phyloP scores from a whole-genome alignment of 176 grass and related monocot species.

The Avena eriantha region DNA sequence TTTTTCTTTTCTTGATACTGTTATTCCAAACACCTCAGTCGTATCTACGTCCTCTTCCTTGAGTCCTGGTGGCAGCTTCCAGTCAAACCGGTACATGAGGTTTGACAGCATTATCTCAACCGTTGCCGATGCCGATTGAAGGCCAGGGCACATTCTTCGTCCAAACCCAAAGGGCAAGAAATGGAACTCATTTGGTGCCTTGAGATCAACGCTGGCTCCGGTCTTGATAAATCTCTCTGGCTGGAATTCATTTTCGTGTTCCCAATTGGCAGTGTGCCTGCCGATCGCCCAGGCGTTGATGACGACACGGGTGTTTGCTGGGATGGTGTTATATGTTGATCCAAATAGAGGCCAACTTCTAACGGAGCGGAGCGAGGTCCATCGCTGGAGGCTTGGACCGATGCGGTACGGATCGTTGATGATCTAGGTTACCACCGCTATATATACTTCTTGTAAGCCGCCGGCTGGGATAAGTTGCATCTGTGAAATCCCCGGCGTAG shows the following conservation, averaged over 20 bases:
- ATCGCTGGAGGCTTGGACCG: no score
- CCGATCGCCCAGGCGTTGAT: conserved; percentile 1
- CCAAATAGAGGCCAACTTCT: no score
- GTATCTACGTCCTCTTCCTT: background rate
- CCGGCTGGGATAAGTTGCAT: no score
- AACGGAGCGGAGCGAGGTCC: no score
- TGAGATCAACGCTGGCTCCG: background rate
- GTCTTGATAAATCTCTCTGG: background rate
- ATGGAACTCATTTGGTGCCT: conserved; percentile 2
- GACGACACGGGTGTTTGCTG: conserved; percentile 4
- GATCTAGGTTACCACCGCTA: no score
- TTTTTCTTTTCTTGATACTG: background rate
- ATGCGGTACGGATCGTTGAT: no score
- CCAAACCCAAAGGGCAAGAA: conserved; percentile 11
- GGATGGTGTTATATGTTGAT: no score
- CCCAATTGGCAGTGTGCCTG: background rate
- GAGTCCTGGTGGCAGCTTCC: background rate
- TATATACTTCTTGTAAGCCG: no score
- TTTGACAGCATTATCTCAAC: background rate
- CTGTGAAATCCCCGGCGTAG: no score
- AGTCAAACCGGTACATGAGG: background rate
- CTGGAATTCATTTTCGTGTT: background rate
- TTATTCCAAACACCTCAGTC: conserved; percentile 7
- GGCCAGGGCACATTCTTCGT: background rate
- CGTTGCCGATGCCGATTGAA: background rate